These are phyloP conservation scores for Eucalyptus grandis DNA, from an alignment of 345 rosid genomes.

Conservation along the genomic window DNA sequence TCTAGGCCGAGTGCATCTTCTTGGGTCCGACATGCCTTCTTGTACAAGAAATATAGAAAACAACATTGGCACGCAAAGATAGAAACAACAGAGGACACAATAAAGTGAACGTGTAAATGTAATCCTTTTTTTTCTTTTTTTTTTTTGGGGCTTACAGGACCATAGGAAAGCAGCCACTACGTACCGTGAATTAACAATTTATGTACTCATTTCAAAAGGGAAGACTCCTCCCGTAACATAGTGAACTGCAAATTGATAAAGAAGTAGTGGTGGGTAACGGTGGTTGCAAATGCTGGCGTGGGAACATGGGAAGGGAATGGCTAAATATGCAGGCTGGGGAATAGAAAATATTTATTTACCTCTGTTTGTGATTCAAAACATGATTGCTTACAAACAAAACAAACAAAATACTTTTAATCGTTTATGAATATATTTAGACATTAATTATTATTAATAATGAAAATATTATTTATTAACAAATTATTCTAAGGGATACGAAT, in stretches of 20 bases:
- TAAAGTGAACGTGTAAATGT: not conserved
- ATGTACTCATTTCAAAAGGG: not conserved
- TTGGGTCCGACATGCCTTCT: not conserved
- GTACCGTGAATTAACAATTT: not conserved
- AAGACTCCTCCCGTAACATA: not conserved
- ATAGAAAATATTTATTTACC: not conserved
- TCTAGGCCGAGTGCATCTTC: not conserved
- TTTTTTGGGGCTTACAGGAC: not conserved
- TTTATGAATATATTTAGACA: not conserved
- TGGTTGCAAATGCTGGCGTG: not conserved
- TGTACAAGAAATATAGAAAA: not conserved
- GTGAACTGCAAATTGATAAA: not conserved
- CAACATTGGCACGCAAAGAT: not conserved
- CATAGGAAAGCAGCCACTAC: not conserved
- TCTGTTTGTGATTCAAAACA: accelerated
- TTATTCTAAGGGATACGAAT: accelerated
- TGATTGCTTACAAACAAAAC: not conserved
- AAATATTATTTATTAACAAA: not conserved
- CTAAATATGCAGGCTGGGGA: not conserved
- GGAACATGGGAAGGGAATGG: not conserved
- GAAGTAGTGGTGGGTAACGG: not conserved
- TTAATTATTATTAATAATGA: not conserved
- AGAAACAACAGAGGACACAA: not conserved
- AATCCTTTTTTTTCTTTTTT: not conserved
- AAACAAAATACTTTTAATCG: accelerated